Conservation (phyloP, 2,329 filamentous ascomycete genomes). For the Helotiales sp. region DNA sequence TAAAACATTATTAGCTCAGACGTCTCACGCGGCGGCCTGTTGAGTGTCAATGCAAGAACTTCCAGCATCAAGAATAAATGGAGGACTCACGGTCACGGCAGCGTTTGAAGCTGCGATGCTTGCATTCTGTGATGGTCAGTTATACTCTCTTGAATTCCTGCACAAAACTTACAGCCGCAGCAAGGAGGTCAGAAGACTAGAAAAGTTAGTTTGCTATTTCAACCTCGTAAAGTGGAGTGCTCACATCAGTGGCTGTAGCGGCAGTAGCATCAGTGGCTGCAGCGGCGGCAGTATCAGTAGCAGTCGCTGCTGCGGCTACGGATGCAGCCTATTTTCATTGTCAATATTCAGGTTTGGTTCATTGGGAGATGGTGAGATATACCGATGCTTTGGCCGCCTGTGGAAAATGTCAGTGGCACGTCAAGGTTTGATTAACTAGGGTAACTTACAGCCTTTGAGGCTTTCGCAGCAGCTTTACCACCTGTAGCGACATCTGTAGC, state of each 20-base stretch:
- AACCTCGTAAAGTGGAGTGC: too few relatives aligned
- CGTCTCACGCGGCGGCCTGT: background rate
- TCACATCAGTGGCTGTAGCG: too few relatives aligned
- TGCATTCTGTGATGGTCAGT: background rate
- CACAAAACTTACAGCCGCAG: background rate
- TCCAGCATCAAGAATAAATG: background rate
- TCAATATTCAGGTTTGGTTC: background rate
- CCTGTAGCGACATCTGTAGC: background rate
- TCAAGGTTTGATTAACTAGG: background rate
- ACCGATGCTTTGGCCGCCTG: background rate
- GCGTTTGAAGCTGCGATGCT: background rate
- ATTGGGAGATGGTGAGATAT: background rate
- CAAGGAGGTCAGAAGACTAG: background rate
- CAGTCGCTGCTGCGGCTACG: background rate
- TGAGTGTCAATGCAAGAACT: background rate
- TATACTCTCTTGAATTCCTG: background rate
- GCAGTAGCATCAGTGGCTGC: too few relatives aligned
- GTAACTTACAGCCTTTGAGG: background rate
- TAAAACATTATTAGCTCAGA: background rate
- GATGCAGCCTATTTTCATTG: background rate
- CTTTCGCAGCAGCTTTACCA: background rate
- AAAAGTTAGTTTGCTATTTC: too few relatives aligned
- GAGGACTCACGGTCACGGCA: background rate
- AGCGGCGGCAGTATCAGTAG: too few relatives aligned
- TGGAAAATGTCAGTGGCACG: background rate